Conservation (phyloP, 192 early-diverging fungal genomes). For the Rhizoclosmatium sp. region DNA sequence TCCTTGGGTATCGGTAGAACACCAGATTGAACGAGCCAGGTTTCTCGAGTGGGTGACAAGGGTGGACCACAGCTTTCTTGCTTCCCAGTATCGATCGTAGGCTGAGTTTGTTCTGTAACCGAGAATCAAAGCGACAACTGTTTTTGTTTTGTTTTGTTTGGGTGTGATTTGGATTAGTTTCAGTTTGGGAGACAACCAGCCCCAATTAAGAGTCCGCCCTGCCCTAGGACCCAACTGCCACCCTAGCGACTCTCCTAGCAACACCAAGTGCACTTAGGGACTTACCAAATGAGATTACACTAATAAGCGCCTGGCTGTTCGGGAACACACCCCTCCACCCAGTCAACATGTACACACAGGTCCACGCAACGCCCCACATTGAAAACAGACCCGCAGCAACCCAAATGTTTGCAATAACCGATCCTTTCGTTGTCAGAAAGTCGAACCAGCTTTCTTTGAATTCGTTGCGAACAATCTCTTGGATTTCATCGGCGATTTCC, state of each 20-base stretch:
- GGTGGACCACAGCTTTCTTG: conserved; percentile 81
- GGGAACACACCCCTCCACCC: conserved; percentile 9
- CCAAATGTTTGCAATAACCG: conserved; percentile 16
- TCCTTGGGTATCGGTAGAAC: conserved; percentile 23
- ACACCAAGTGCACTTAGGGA: background rate
- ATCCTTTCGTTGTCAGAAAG: conserved; percentile 16
- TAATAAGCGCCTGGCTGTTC: conserved; percentile 46
- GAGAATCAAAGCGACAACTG: conserved; percentile 66
- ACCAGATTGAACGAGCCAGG: conserved; percentile 80
- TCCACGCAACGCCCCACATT: conserved; percentile 22
- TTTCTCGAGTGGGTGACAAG: conserved; percentile 77
- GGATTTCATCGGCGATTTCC: background rate
- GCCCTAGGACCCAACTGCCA: too few relatives aligned
- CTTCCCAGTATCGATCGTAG: conserved; percentile 81
- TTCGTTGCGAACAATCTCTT: conserved; percentile 12
- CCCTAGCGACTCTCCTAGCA: too few relatives aligned
- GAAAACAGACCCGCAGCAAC: conserved; percentile 19
- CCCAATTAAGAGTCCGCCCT: too few relatives aligned
- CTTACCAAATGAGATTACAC: conserved; percentile 47
- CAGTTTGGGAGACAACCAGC: too few relatives aligned
- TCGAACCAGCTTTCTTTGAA: conserved; percentile 24
- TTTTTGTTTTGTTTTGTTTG: background rate
- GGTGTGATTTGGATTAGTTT: background rate
- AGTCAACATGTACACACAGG: conserved; percentile 25
- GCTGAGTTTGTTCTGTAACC: conserved; percentile 86